phyloP scores from a whole-genome alignment of 2,329 filamentous ascomycete genomes.

The Apiospora marii region DNA sequence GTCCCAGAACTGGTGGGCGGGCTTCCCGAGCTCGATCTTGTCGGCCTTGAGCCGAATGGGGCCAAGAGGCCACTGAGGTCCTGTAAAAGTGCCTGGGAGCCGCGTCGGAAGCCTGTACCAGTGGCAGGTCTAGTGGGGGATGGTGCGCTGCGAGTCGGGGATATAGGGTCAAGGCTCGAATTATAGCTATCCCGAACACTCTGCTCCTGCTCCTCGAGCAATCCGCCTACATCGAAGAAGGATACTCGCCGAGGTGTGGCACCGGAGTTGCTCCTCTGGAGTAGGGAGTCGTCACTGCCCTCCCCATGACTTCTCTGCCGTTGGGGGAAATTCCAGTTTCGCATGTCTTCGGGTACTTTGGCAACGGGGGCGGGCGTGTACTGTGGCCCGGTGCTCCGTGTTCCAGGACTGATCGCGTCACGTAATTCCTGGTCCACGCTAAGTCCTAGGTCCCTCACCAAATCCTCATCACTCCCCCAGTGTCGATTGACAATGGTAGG shows the following conservation, averaged over 20 bases:
- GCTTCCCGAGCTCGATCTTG: conserved; percentile 41
- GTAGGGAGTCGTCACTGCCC: conserved; percentile 55
- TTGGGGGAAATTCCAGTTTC: conserved; percentile 57
- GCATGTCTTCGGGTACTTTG: conserved; percentile 46
- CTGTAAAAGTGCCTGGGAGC: conserved; percentile 65
- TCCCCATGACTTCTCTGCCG: conserved; percentile 47
- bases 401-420: conserved; percentile 37
- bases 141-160: conserved; percentile 44
- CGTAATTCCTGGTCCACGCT: conserved; percentile 64
- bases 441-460: conserved; percentile 82
- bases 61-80: conserved; percentile 64
- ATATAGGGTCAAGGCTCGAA: conserved; percentile 50
- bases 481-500: conserved; percentile 64
- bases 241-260: conserved; percentile 69
- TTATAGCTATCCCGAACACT: conserved; percentile 51
- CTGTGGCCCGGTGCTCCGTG: conserved; percentile 38
- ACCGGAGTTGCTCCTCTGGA: conserved; percentile 49
- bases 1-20: conserved; percentile 41
- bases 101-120: conserved; percentile 55
- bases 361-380: conserved; percentile 48
- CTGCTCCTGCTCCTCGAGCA: conserved; percentile 64
- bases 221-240: conserved; percentile 85
- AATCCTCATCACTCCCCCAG: conserved; percentile 91
- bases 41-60: conserved; percentile 46
- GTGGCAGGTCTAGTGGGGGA: conserved; percentile 55